Evolutionary conservation across 805 yeast genomes (phyloP).

Genomic region (Ascoidea tarda): DNA sequence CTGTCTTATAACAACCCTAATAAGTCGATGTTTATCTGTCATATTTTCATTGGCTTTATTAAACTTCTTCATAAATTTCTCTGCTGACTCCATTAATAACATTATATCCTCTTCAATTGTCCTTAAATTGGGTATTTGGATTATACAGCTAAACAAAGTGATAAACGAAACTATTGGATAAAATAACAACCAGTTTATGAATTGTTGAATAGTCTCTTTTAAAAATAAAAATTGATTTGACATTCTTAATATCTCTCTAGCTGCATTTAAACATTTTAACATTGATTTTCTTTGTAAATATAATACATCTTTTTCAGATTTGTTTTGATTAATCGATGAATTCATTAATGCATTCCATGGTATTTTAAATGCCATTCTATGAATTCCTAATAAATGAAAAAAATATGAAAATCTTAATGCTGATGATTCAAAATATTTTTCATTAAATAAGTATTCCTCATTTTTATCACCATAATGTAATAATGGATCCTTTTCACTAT

Average conservation of each 20-base stretch:
- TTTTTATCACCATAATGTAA: background rate
- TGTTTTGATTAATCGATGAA: background rate
- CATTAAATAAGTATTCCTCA: background rate
- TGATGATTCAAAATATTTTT: background rate
- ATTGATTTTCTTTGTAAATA: constrained; percentile 2
- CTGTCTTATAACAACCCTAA: background rate
- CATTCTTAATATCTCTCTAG: constrained; percentile 15
- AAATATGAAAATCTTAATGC: constrained; percentile 1
- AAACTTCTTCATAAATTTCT: no score
- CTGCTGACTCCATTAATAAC: constrained; percentile 1
- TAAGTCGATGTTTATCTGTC: background rate
- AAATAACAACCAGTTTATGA: constrained; percentile 13
- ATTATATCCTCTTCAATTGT: constrained; percentile 13
- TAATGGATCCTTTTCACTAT: background rate
- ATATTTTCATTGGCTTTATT: background rate
- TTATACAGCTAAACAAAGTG: constrained; percentile 15
- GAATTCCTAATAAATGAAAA: constrained; percentile 1
- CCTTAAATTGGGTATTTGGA: constrained; percentile 11
- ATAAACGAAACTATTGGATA: constrained; percentile 20
- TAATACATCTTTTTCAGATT: background rate
- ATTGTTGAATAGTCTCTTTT: constrained; percentile 8
- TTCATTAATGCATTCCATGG: background rate
- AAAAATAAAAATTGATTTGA: constrained; percentile 5
- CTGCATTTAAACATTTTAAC: constrained; percentile 13
- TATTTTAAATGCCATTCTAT: constrained; percentile 6